Base-by-base conservation (phyloP, 1,284 basidiomycete genomes). In the Abortiporus biennis region DNA sequence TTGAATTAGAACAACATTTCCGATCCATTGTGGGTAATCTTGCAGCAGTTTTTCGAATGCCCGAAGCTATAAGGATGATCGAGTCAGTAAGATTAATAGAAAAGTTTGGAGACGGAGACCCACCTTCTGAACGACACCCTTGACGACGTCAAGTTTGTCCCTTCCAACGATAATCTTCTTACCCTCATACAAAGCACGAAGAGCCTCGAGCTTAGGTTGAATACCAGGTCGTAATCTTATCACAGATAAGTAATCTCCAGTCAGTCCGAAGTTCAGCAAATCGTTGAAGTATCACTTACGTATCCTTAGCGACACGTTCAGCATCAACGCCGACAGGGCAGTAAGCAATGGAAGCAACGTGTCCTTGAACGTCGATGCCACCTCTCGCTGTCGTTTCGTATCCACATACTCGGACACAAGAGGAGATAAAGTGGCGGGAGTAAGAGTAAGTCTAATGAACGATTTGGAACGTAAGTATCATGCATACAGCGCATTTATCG, bases 101-200 rank as follows among this genome's bases (percentile, higher is more conserved):
- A 2, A 19, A 19, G 16, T 15, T 33, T 46, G 35, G 30, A 32
- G 21, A 44, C 13, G 25, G 36, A 25, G 25, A 44, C 54, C 21
- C 38, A 81, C 84, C 78, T 99, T 99, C 68, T 98, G 95, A 50
- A 97, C 71, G 20, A 99, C 92, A 43, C 95, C 95, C 68, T 97
- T 97, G 53, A 97, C 94, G 12, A 94, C 91, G 57, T 99, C 96
- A 31, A 99, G 78, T 72, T 99, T 99, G 66, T 99, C 95, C n/a
- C 96, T 76, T 11, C 93, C 95, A 22, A 99, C 88, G 46, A 99
- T 93, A 57, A 99, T 97, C 76, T 98, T 98, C 76, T 97, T 98
- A 54, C 89, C 92, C 54, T 90, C 83, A 66, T 99, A 99, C 36
- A 98, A 67, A 25, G 83, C 73, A 29, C 82, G 74, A 1, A 99